Conservation (phyloP, 31 red algal species). For the Endocladia muricata region DNA sequence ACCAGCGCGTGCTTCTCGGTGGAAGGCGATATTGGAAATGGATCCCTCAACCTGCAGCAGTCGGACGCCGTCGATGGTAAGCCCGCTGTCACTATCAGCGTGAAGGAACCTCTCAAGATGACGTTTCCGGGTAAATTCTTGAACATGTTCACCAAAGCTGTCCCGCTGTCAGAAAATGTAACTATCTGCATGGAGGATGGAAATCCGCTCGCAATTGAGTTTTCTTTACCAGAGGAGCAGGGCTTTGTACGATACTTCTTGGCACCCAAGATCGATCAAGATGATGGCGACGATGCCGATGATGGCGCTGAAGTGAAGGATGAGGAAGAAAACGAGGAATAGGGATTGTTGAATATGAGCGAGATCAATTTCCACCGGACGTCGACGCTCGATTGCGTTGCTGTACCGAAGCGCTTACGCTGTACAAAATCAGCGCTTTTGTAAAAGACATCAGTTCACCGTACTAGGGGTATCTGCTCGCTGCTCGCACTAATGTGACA, state of each 20-base stretch:
- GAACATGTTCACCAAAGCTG: constrained; percentile 92
- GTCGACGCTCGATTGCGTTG: too few species aligned
- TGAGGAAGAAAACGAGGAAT: constrained; percentile 40
- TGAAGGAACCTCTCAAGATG: constrained; percentile 90
- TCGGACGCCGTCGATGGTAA: constrained; percentile 68
- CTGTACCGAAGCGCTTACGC: too few species aligned
- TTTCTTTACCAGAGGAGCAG: constrained; percentile 76
- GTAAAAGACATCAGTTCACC: too few species aligned
- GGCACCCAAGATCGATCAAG: constrained; percentile 89
- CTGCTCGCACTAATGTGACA: too few species aligned
- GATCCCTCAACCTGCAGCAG: constrained; percentile 75
- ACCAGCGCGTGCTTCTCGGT: constrained; percentile 82
- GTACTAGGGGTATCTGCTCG: too few species aligned
- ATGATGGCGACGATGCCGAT: constrained; percentile 40
- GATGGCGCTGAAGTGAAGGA: constrained; percentile 30
- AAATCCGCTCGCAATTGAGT: constrained; percentile 82
- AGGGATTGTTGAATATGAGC: too few species aligned
- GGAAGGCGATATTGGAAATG: constrained; percentile 85
- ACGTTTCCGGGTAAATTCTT: constrained; percentile 87
- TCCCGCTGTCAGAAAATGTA: constrained; percentile 79
- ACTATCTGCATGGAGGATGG: constrained; percentile 76
- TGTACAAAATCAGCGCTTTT: too few species aligned
- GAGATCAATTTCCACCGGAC: too few species aligned
- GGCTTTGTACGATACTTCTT: constrained; percentile 92
- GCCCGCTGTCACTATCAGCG: constrained; percentile 77